Conservation (phyloP, 306 rosid species). For the Oxytropis ochrocephala region DNA sequence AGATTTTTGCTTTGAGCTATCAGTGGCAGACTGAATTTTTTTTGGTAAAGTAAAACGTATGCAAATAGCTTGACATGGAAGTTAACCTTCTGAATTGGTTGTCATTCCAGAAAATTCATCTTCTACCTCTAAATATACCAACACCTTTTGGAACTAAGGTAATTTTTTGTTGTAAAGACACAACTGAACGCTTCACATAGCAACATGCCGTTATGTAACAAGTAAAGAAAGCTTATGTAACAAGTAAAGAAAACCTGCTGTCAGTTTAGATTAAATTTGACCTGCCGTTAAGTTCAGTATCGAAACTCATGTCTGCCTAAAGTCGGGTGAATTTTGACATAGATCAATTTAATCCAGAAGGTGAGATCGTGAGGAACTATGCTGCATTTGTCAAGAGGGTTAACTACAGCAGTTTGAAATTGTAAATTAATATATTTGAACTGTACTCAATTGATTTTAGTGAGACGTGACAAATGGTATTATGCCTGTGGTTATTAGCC, state of each 20-base stretch:
- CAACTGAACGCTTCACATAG: not conserved
- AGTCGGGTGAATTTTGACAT: not conserved
- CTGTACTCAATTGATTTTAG: not conserved
- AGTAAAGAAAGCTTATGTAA: not conserved
- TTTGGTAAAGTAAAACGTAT: not conserved
- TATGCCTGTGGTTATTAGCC: not conserved
- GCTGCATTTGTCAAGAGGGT: not conserved
- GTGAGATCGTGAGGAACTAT: not conserved
- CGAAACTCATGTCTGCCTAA: not conserved
- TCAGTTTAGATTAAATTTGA: not conserved
- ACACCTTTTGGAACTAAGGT: not conserved
- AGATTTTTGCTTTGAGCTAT: not conserved
- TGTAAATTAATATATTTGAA: not conserved
- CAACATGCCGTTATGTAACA: too few relatives aligned
- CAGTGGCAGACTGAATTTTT: not conserved
- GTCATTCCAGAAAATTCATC: not conserved
- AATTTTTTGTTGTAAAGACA: not conserved
- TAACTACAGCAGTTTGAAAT: not conserved
- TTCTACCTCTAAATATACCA: not conserved
- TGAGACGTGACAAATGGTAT: not conserved
- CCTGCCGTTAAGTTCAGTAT: not conserved
- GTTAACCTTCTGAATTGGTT: not conserved
- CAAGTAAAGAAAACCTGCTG: not conserved
- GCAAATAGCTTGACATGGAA: not conserved
- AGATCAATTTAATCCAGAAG: conserved; percentile 1